phyloP scores from a whole-genome alignment of 23 red algal species.

The Gracilaria vermiculophylla region DNA sequence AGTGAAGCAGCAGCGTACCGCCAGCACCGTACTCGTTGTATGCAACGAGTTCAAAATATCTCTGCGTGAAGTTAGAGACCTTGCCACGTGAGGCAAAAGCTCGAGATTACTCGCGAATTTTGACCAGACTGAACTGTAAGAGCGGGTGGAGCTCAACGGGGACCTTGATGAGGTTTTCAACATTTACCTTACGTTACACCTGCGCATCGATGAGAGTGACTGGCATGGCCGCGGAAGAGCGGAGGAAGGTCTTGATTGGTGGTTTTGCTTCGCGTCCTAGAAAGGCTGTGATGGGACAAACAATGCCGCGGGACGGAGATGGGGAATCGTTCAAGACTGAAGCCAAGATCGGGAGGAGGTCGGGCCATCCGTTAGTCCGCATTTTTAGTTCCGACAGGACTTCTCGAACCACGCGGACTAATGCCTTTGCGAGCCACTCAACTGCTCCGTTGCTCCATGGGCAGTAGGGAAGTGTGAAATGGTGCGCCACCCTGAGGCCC shows the following conservation, averaged over 20 bases:
- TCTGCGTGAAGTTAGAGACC: not conserved
- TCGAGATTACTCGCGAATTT: not conserved
- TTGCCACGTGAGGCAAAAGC: not conserved
- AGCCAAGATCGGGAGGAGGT: constrained; percentile 15
- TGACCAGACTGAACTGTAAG: not conserved
- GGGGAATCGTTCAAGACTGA: constrained; percentile 36
- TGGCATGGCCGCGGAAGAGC: not conserved
- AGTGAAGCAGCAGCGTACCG: constrained; percentile 1
- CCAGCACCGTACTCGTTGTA: not conserved
- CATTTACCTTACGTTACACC: not conserved
- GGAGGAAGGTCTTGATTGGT: constrained; percentile 21
- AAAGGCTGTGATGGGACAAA: constrained; percentile 20
- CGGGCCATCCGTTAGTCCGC: not conserved
- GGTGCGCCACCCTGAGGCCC: constrained; percentile 12
- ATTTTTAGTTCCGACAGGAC: constrained; percentile 20
- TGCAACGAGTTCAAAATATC: constrained; percentile 4
- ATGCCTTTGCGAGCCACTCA: not conserved
- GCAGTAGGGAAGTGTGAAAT: constrained; percentile 46
- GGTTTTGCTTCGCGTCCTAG: constrained; percentile 1
- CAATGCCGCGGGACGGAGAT: constrained; percentile 1
- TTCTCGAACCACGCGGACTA: not conserved
- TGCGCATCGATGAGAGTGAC: constrained; percentile 30
- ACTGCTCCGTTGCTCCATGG: not conserved
- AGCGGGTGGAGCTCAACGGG: constrained; percentile 7
- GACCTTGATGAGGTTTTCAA: constrained; percentile 13